Evolutionary conservation across 805 yeast genomes (phyloP), one percentile per base, ranked within the genome.

Genomic region (Myxozyma nipponensis): DNA sequence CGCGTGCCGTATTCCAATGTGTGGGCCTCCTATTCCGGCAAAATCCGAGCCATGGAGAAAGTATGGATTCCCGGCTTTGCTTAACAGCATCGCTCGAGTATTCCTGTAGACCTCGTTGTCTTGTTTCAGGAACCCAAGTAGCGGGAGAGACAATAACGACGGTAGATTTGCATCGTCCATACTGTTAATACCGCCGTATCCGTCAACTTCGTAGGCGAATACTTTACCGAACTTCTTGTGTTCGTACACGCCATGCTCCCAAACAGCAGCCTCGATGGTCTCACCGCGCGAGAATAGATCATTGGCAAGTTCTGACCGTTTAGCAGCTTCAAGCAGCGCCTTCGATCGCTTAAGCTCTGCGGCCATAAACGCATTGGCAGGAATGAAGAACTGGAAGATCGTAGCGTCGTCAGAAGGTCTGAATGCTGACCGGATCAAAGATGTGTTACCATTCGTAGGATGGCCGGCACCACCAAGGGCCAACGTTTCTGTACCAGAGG

Each of bases 131-230:
- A 77, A 84, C 0, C 95, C 95, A 62, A 86, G 67, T 57, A 86
- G 90, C 0, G 96, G 95, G 28, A 89, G 71, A 1, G 95, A 78
- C 37, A 88, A 57, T 23, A 52, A 50, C 22, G 95, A 86, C 1
- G 96, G 96, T 17, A 88, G 73, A 62, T 89, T 89, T 21, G 96
- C 96, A 67, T 88, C 96, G 66, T 88, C 61, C 95, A 88, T 88
- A 56, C 82, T 73, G 22, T 78, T 69, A 0, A 75, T 56, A 24
- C 93, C 74, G 1, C 95, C 95, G 63, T 76, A 88, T 0, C 96
- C 96, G 65, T 89, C 96, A 18, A 88, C 82, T 65, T 88, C 96
- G 61, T 82, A 88, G 0, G 96, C 96, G 60, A 79, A 86, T 3
- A 88, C 95, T 53, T 76, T 72, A 1, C 96, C 96, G 66, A 72